Evolutionary conservation across 805 yeast species (phyloP).

Genomic region (Saccharomycopsis fibuligera): DNA sequence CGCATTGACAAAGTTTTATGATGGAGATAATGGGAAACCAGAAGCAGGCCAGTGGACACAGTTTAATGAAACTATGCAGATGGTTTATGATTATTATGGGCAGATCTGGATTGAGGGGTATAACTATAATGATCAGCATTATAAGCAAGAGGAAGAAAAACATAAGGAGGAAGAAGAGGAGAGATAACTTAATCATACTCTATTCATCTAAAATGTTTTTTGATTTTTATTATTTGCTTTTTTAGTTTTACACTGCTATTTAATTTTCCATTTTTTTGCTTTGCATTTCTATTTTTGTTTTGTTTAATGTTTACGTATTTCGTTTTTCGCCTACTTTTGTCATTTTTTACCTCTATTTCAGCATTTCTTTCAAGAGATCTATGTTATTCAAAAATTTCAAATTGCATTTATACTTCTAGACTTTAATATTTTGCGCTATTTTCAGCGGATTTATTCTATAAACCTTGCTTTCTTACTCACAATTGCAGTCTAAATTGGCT

Average conservation of each 20-base stretch:
- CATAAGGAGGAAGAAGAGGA: background rate
- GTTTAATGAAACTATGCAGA: slow-evolving; percentile 4
- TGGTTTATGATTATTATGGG: slow-evolving; percentile 14
- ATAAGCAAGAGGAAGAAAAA: background rate
- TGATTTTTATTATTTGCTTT: background rate
- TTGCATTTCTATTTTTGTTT: background rate
- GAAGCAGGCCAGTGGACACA: slow-evolving; percentile 6
- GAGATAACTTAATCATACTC: background rate
- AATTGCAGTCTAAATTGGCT: no score
- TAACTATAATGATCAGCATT: background rate
- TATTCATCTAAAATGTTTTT: background rate
- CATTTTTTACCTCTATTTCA: no score
- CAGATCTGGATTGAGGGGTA: slow-evolving; percentile 15
- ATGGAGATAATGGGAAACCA: background rate
- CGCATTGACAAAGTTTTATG: slow-evolving; percentile 47
- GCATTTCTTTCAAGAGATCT: no score
- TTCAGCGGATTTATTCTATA: no score
- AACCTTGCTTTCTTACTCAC: no score
- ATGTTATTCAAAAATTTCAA: no score
- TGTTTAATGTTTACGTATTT: no score
- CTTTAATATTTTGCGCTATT: no score
- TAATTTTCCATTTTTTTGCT: background rate
- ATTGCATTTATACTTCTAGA: no score
- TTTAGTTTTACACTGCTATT: no score
- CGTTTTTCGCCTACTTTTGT: no score